Evolutionary conservation across 164 flowering plant genomes (phyloP).

Genomic region (Magnolia kwangsiensis): DNA sequence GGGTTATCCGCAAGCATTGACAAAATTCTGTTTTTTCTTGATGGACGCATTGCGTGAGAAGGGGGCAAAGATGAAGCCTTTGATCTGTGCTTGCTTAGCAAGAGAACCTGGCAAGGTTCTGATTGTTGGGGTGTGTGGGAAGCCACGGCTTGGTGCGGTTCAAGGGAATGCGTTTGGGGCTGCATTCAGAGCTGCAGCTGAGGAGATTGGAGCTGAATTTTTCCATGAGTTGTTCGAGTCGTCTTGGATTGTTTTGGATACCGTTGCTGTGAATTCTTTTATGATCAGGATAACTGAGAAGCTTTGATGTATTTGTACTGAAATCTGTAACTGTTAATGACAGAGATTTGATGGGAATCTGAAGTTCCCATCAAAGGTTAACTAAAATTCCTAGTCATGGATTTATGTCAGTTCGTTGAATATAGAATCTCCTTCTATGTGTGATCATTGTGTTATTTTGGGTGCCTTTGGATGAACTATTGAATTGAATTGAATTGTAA

Average conservation of each 20-base stretch:
- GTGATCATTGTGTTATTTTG: neutral
- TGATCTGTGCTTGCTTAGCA: conserved; percentile 78
- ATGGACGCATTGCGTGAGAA: conserved; percentile 93
- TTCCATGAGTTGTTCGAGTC: conserved; percentile 91
- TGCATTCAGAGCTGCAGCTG: conserved; percentile 85
- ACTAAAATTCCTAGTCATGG: neutral
- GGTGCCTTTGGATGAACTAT: neutral
- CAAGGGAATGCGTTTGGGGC: conserved; percentile 91
- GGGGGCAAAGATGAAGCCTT: conserved; percentile 90
- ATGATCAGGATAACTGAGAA: conserved; percentile 83
- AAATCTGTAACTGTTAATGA: conserved; percentile 3
- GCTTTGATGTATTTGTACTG: conserved; percentile 36
- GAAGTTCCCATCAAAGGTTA: neutral
- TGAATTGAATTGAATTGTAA: neutral
- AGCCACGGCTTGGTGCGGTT: conserved; percentile 77
- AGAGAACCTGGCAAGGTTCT: conserved; percentile 62
- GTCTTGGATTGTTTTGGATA: conserved; percentile 83
- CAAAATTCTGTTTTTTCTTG: conserved; percentile 82
- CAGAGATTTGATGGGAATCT: neutral
- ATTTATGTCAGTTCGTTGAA: neutral
- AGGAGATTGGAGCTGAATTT: conserved; percentile 74
- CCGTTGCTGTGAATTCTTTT: conserved; percentile 66
- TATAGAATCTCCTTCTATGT: no score
- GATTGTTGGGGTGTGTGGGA: conserved; percentile 87
- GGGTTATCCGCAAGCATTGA: conserved; percentile 89